These are phyloP conservation scores for Jaapia argillacea DNA, from an alignment of 768 basidiomycete species.

Conservation along the genomic window DNA sequence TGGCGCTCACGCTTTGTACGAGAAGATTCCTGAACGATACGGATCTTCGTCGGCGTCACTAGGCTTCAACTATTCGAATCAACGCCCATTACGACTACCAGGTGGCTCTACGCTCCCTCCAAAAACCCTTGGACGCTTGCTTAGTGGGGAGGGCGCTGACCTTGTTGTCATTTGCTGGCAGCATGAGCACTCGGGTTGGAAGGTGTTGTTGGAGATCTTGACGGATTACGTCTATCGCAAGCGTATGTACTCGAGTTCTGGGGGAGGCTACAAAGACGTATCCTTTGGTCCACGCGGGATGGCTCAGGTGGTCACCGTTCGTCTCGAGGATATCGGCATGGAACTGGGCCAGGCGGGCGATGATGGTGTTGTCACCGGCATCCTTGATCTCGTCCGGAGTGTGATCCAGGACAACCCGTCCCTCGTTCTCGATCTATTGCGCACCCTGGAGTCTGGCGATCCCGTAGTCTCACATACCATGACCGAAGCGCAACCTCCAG, in stretches of 20 bases:
- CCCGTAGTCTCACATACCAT: constrained; percentile 42
- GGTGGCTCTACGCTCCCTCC: constrained; percentile 66
- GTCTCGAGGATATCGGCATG: constrained; percentile 61
- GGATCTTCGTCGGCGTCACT: constrained; percentile 34
- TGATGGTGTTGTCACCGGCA: constrained; percentile 57
- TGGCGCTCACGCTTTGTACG: constrained; percentile 64
- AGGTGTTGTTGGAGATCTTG: constrained; percentile 70
- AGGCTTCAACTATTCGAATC: constrained; percentile 53
- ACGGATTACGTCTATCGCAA: constrained; percentile 62
- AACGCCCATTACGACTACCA: constrained; percentile 59
- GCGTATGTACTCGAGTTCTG: constrained; percentile 29
- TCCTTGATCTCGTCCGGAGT: constrained; percentile 71
- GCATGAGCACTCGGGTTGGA: constrained; percentile 81
- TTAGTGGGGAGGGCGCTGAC: constrained; percentile 65
- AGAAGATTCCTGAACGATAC: constrained; percentile 54
- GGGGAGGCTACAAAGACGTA: constrained; percentile 37
- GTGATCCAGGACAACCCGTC: constrained; percentile 62
- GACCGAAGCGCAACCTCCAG: constrained; percentile 47
- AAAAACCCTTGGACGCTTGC: constrained; percentile 55
- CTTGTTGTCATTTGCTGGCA: constrained; percentile 71
- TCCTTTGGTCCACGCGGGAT: constrained; percentile 40
- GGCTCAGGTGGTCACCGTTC: constrained; percentile 23
- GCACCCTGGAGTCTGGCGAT: constrained; percentile 50
- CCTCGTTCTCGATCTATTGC: constrained; percentile 56
- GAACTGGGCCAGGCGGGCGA: constrained; percentile 55